Base-by-base conservation (phyloP, 2,329 filamentous ascomycete species). In the Calonectria pseudoturangicola region DNA sequence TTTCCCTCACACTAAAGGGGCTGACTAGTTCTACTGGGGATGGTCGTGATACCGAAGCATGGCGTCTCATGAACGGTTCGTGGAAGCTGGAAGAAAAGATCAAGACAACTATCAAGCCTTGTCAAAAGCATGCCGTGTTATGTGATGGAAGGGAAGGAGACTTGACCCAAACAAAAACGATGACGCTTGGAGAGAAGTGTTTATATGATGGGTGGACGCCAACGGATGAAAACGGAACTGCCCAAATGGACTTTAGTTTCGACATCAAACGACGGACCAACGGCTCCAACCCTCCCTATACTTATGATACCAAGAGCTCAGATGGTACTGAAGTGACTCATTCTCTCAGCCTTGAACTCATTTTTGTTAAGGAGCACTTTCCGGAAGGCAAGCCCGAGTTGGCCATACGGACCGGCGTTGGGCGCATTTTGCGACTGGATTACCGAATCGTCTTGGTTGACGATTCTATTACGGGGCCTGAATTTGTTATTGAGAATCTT, bases 41-140 rank as follows among this genome's bases (percentile, higher is more conserved):
- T 27, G 90, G 90, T 63, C 92, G 93, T 79, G 95, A 92, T 4
- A 89, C 96, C 67, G 71, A 78, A 16, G 88, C 91, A 79, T 98
- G 96, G 96, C 93, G 93, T 77, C 88, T 98, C 27, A 94, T 95
- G 81, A 97, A 97, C 83, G 89, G 98, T 73, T 94, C 93, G 68
- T 98, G 96, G 97, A 92, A 93, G 76, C 92, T 98, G 62, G 95
- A 98, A 79, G 96, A 98, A 86, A 93, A 92, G 39, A 90, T 95
- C 81, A 93, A 92, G 83, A 92, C 92, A 33, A 88, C 95, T 39
- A 93, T 94, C 0, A 91, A 92, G 0, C 93, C 95, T 4, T 98
- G 97, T 85, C 79, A 88, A 28, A 93, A 92, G 81, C 97, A 98
- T 84, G 83, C 5, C 2, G 54, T 48, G 9, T 13, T 15, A 0